Percentiles rank a stretch among this genome's conserved stretches.
Conservation (phyloP, 768 basidiomycete genomes). For the Thelephora aurantiotincta region DNA sequence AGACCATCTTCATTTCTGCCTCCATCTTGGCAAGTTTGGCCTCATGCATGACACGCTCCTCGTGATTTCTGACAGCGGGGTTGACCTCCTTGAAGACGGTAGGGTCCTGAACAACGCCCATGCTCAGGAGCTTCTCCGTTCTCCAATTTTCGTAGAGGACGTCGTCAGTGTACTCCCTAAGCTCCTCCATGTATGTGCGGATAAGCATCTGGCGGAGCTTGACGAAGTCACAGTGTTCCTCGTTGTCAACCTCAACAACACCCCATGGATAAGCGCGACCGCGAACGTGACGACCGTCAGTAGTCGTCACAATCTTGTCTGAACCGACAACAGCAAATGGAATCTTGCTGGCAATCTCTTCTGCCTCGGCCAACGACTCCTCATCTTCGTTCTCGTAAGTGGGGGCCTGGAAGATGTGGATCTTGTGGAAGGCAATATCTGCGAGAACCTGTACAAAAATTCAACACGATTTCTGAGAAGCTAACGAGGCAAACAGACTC, state of each 20-base stretch:
- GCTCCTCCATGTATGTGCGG: constrained; percentile 98
- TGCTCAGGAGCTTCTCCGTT: constrained; percentile 87
- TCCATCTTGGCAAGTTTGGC: constrained; percentile 99
- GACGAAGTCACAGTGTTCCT: constrained; percentile 98
- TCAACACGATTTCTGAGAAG: no score
- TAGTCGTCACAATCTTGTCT: constrained; percentile 62
- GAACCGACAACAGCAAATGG: constrained; percentile 98
- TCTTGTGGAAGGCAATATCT: constrained; percentile 91
- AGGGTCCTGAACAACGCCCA: constrained; percentile 97
- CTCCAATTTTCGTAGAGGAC: constrained; percentile 97
- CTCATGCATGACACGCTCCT: constrained; percentile 93
- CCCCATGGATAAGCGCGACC: constrained; percentile 98
- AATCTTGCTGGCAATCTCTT: constrained; percentile 96
- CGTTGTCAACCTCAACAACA: constrained; percentile 97
- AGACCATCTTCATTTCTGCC: constrained; percentile 99
- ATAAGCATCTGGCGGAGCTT: constrained; percentile 99
- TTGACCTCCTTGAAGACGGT: constrained; percentile 99
- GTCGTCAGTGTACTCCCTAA: constrained; percentile 93
- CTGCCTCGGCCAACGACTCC: constrained; percentile 92
- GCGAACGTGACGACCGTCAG: constrained; percentile 85
- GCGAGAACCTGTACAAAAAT: constrained; percentile 51
- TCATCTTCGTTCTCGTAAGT: constrained; percentile 98
- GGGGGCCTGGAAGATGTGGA: constrained; percentile 96
- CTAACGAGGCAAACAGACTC: constrained; percentile 34
- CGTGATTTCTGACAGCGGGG: constrained; percentile 90